Conservation (phyloP, 2,329 filamentous ascomycete genomes). For the Malbranchea zuffiana region DNA sequence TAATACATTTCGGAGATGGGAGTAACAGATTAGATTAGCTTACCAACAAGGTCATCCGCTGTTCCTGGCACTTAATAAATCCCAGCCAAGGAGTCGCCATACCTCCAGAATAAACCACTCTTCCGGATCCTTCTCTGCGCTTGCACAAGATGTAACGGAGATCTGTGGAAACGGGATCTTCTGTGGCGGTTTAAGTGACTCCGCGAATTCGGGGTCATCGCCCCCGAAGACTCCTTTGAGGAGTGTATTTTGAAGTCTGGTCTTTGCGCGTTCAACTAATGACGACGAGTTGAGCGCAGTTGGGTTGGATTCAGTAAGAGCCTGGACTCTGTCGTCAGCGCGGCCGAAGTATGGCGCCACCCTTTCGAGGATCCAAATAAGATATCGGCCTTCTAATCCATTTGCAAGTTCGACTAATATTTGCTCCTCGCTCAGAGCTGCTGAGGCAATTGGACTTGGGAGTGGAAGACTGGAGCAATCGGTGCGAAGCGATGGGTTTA, state of each 20-base stretch:
- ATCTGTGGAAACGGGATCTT: slow-evolving; percentile 10
- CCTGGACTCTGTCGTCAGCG: background rate
- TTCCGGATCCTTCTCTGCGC: slow-evolving; percentile 30
- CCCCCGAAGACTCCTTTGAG: slow-evolving; percentile 33
- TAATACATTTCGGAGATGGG: no score
- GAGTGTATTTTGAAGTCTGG: slow-evolving; percentile 31
- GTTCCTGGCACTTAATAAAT: slow-evolving; percentile 25
- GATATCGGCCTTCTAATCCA: slow-evolving; percentile 26
- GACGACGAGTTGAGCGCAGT: no score
- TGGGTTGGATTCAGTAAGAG: no score
- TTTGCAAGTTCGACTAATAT: slow-evolving; percentile 19
- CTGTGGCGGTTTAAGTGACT: slow-evolving; percentile 20
- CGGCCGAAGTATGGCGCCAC: slow-evolving; percentile 19
- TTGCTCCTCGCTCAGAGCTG: slow-evolving; percentile 13
- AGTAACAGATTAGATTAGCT: no score
- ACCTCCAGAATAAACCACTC: slow-evolving; percentile 48
- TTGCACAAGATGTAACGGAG: background rate
- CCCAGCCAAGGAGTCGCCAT: slow-evolving; percentile 50
- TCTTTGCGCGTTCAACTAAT: slow-evolving; percentile 18
- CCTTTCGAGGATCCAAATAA: slow-evolving; percentile 28
- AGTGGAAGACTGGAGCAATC: slow-evolving; percentile 20
- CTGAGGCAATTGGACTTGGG: slow-evolving; percentile 23
- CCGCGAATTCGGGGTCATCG: slow-evolving; percentile 23
- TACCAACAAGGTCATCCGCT: no score
- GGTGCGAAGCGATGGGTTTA: slow-evolving; percentile 19